A percentile compares a stretch with the other conserved stretches of the same genome.
phyloP scores from a whole-genome alignment of 1,284 basidiomycete species.

The Cryptococcus sp. region DNA sequence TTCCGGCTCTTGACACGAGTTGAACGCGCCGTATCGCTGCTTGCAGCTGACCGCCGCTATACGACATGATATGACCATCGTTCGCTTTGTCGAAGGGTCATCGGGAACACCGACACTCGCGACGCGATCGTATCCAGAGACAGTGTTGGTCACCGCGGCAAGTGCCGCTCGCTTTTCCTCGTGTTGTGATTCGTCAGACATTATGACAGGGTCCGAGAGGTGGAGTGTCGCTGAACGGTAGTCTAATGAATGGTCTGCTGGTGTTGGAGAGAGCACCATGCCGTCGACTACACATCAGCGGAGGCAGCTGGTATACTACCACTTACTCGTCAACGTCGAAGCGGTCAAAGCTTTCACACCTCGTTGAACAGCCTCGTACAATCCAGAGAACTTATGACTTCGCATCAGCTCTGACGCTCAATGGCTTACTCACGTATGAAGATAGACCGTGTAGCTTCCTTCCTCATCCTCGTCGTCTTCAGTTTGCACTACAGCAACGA shows the following conservation, averaged over 20 bases:
- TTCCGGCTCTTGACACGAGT: constrained; percentile 17
- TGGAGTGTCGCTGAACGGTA: constrained; percentile 30
- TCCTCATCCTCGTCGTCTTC: constrained; percentile 20
- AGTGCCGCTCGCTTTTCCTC: constrained; percentile 25
- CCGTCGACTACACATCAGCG: constrained; percentile 22
- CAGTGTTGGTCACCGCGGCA: constrained; percentile 14
- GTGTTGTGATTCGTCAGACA: constrained; percentile 11
- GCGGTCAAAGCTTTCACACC: constrained; percentile 23
- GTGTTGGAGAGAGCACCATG: constrained; percentile 26
- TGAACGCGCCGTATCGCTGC: constrained; percentile 25
- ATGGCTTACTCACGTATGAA: constrained; percentile 21
- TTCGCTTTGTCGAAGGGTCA: constrained; percentile 15
- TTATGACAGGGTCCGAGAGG: constrained; percentile 13
- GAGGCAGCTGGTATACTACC: not conserved
- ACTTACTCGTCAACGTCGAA: constrained; percentile 21
- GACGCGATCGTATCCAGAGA: constrained; percentile 20
- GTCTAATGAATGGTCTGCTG: constrained; percentile 29
- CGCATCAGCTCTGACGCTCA: not conserved
- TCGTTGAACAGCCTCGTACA: constrained; percentile 21
- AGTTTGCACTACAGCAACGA: constrained; percentile 13
- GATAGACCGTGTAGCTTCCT: constrained; percentile 17
- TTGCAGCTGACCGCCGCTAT: constrained; percentile 24
- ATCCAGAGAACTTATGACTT: constrained; percentile 25
- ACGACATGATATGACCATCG: constrained; percentile 19
- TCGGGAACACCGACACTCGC: constrained; percentile 13